Percentiles rank a stretch among this genome's conserved stretches.
Conservation (phyloP, 306 rosid species). For the Purshia tridentata region DNA sequence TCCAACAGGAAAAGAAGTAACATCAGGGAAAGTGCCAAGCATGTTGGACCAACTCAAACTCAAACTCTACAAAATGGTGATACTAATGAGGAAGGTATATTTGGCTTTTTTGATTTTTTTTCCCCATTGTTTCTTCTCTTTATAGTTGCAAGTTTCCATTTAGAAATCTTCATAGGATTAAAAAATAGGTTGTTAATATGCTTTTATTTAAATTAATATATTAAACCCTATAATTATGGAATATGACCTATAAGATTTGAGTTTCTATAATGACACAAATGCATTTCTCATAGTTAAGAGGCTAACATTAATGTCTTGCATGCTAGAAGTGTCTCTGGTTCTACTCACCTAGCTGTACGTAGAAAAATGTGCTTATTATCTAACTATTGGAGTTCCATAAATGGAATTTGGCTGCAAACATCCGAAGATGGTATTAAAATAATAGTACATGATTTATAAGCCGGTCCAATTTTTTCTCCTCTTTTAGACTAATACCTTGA, state of each 20-base stretch:
- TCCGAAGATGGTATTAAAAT: too few relatives aligned
- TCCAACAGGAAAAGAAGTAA: too few relatives aligned
- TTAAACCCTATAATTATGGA: neutral
- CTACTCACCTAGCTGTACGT: neutral
- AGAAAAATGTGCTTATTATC: neutral
- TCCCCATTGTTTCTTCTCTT: neutral
- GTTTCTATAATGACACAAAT: conserved; percentile 27
- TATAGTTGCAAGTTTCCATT: neutral
- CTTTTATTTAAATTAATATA: neutral
- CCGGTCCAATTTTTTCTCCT: too few relatives aligned
- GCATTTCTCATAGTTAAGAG: conserved; percentile 43
- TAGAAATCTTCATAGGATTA: neutral
- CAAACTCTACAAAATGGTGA: conserved; percentile 42
- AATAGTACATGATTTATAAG: too few relatives aligned
- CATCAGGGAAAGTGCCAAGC: too few relatives aligned
- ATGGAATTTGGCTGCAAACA: too few relatives aligned
- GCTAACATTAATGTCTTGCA: conserved; percentile 30
- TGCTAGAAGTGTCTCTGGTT: neutral
- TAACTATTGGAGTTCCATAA: too few relatives aligned
- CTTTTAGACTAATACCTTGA: too few relatives aligned
- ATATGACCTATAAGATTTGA: neutral
- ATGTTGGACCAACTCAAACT: too few relatives aligned
- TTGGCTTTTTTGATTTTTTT: neutral
- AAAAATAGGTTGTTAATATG: neutral
- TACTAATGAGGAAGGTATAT: conserved; percentile 56